A percentile compares a stretch with the other conserved stretches of the same genome.
phyloP scores from a whole-genome alignment of 2,329 filamentous ascomycete genomes.

The Pyrenophora teres region DNA sequence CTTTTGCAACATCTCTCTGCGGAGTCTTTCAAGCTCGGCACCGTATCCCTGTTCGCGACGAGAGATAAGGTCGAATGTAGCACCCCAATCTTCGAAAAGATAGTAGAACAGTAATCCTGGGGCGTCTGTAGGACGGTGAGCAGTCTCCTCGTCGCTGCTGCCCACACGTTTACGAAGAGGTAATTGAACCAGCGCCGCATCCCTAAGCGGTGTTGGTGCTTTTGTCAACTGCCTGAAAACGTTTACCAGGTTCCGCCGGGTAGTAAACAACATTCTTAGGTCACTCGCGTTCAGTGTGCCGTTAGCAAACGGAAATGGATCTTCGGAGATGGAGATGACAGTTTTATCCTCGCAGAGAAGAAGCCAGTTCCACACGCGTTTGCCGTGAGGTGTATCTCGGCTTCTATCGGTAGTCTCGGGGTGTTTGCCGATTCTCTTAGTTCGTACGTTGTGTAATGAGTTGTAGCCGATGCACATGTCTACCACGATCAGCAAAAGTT shows the following conservation, averaged over 20 bases:
- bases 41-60: slow-evolving; percentile 54
- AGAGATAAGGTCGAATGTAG: slow-evolving; percentile 62
- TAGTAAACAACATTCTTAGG: slow-evolving; percentile 55
- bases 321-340: slow-evolving; percentile 71
- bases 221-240: slow-evolving; percentile 66
- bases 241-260: slow-evolving; percentile 63
- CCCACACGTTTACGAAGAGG: slow-evolving; percentile 54
- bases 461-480: slow-evolving; percentile 75
- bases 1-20: slow-evolving; percentile 60
- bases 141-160: slow-evolving; percentile 52
- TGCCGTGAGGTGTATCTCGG: slow-evolving; percentile 54
- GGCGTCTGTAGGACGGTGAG: slow-evolving; percentile 57
- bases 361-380: slow-evolving; percentile 72
- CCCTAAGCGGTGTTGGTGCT: slow-evolving; percentile 50
- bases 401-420: slow-evolving; percentile 40
- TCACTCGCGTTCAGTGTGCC: slow-evolving; percentile 48
- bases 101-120: slow-evolving; percentile 69
- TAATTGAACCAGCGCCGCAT: slow-evolving; percentile 50
- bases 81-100: slow-evolving; percentile 68
- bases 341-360: slow-evolving; percentile 72
- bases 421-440: slow-evolving; percentile 26
- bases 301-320: slow-evolving; percentile 51
- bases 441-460: slow-evolving; percentile 57
- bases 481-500: slow-evolving; percentile 36
- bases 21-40: slow-evolving; percentile 56